Evolutionary conservation across 2,329 filamentous ascomycete species (phyloP).

Genomic region (Nakataea oryzae): DNA sequence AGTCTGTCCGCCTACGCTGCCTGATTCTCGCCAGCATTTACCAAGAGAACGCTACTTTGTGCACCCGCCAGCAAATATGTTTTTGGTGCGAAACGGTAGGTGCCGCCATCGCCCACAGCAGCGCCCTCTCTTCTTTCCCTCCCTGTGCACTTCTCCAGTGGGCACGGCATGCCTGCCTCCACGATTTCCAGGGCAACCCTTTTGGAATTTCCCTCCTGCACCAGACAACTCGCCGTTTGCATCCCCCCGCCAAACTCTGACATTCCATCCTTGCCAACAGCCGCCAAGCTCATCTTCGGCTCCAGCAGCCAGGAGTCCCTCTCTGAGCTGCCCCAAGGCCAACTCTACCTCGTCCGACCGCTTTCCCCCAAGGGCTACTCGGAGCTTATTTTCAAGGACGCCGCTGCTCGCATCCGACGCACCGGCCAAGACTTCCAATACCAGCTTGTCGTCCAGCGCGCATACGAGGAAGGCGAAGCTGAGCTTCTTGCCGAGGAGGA

Average conservation of each 20-base stretch:
- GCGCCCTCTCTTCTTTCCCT: too few species aligned
- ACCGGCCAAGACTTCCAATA: slow-evolving; percentile 96
- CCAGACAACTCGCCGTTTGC: too few species aligned
- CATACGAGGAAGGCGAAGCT: slow-evolving; percentile 95
- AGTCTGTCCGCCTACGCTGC: background rate
- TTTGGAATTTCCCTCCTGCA: too few species aligned
- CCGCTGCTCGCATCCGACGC: slow-evolving; percentile 79
- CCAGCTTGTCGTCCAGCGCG: slow-evolving; percentile 89
- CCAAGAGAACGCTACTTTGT: background rate
- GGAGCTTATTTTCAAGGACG: slow-evolving; percentile 98
- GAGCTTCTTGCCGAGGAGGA: slow-evolving; percentile 85
- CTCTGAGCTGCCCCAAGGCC: slow-evolving; percentile 88
- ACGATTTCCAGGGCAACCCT: too few species aligned
- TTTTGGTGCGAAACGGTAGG: slow-evolving; percentile 31
- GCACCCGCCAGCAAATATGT: slow-evolving; percentile 18
- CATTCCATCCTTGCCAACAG: slow-evolving; percentile 29
- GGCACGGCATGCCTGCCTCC: too few species aligned
- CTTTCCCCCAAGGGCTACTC: slow-evolving; percentile 95
- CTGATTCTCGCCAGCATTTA: background rate
- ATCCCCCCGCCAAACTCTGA: slow-evolving; percentile 3
- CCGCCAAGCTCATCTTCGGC: slow-evolving; percentile 90
- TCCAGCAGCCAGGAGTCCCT: slow-evolving; percentile 79
- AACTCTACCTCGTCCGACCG: slow-evolving; percentile 93
- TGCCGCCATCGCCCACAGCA: slow-evolving; percentile 4
- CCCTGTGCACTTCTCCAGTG: too few species aligned